Evolutionary conservation across 2,329 filamentous ascomycete species (phyloP).

Genomic region (Albifimbria verrucaria): DNA sequence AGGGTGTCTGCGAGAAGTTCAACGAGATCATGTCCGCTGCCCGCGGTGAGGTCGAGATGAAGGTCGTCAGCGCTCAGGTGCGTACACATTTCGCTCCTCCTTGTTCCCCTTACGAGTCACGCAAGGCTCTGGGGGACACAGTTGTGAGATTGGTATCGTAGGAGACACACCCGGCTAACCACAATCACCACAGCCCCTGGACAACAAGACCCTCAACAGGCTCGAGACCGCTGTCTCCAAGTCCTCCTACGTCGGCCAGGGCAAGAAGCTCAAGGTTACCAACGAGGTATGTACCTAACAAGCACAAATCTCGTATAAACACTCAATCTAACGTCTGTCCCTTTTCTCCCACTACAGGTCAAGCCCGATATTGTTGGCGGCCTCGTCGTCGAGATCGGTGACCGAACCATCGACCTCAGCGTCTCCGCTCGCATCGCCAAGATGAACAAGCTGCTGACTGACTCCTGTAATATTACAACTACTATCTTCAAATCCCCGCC

Average conservation of each 20-base stretch:
- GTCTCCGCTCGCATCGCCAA: conserved; percentile 92
- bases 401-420: conserved; percentile 96
- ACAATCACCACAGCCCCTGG: conserved; percentile 61
- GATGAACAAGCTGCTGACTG: conserved; percentile 99
- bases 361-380: conserved; percentile 94
- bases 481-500: conserved; percentile 5
- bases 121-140: too few species aligned
- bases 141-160: too few species aligned
- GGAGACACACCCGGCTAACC: too few species aligned
- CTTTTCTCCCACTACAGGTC: conserved; percentile 52
- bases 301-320: not conserved
- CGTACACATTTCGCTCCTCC: too few species aligned
- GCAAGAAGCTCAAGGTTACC: conserved; percentile 97
- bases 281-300: conserved; percentile 62
- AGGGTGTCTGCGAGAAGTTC: conserved; percentile 86
- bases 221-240: conserved; percentile 87
- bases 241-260: conserved; percentile 80
- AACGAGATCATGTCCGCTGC: conserved; percentile 80
- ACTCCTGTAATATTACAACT: conserved; percentile 73
- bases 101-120: too few species aligned
- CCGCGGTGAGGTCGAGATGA: conserved; percentile 89
- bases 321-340: not conserved
- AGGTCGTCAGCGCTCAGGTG: conserved; percentile 87
- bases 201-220: conserved; percentile 79
- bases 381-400: conserved; percentile 91